Evolutionary conservation across 805 yeast genomes (phyloP), one percentile per base, ranked within the genome.

Genomic region (Suhomyces prunicola): DNA sequence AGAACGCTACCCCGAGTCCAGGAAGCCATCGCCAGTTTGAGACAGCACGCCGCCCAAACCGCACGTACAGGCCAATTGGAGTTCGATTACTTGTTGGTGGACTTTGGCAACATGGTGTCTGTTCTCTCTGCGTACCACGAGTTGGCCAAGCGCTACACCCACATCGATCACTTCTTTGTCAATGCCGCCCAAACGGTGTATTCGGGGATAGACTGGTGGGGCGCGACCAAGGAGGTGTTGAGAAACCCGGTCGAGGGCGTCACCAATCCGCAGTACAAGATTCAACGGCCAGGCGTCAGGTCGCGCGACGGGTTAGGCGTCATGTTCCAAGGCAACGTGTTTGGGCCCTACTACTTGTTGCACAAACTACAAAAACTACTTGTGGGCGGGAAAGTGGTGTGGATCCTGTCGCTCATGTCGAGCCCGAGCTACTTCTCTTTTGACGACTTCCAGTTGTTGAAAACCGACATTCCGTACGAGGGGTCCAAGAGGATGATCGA

Each of bases 271-370:
- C 83, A 85, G 1, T 92, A 88, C 71, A 91, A 93, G 69, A 79
- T 87, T 39, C 98, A 94, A 74, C 77, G 80, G 53, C 78, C 82
- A 15, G 97, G 97, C 4, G 85, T 86, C 24, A 83, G 80, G 62
- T 83, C 96, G 1, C 67, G 63, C 17, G 99, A 94, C 69, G 91
- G 83, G 0, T 60, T 93, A 76, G 97, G 98, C 1, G 72, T 88
- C 29, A 90, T 91, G 4, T 94, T 93, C 73, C 96, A 94, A 70
- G 96, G 94, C 5, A 94, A 94, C 65, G 97, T 93, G n/a, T 90
- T 94, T 71, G 97, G 96, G 0, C 98, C 98, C 2, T 92, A 88
- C 72, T 94, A 85, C 68, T 72, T 94, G 50, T 77, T 92, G 50
- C 88, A 87, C 59, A 84, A 81, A 57, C 70, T 93, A 19, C 67